These are phyloP conservation scores for Cenchrus purpureus DNA, from an alignment of 176 grass and related monocot species.

Conservation along the genomic window DNA sequence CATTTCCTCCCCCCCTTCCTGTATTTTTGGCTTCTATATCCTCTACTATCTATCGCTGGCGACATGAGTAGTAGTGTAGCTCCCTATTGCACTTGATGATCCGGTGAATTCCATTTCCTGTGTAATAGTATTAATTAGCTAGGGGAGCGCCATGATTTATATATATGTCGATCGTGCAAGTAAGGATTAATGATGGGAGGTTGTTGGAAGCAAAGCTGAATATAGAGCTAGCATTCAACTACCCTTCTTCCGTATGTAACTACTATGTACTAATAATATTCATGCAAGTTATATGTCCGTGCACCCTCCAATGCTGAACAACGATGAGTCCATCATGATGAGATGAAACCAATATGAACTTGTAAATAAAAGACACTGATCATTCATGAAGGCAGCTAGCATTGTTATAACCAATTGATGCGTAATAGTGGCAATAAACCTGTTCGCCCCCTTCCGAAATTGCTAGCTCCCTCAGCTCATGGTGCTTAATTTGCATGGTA, in stretches of 20 bases:
- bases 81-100: not conserved
- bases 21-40: not conserved
- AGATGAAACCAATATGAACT: not conserved
- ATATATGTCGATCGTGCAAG: not conserved
- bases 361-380: not conserved
- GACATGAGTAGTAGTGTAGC: not conserved
- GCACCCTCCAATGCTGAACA: not conserved
- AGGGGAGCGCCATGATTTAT: not conserved
- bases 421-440: too few species aligned
- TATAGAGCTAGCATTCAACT: not conserved
- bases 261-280: not conserved
- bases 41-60: not conserved
- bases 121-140: constrained; percentile 33
- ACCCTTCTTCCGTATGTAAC: not conserved
- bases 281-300: not conserved
- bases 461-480: not conserved
- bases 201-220: constrained; percentile 31
- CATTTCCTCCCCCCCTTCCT: not conserved
- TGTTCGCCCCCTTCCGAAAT: not conserved
- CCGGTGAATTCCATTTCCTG: constrained; percentile 9
- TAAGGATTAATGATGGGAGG: not conserved
- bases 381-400: not conserved
- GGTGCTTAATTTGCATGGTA: not conserved
- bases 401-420: not conserved
- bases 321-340: not conserved